Base-by-base conservation (phyloP, 2,329 filamentous ascomycete species). In the Lecanicillium sp. region DNA sequence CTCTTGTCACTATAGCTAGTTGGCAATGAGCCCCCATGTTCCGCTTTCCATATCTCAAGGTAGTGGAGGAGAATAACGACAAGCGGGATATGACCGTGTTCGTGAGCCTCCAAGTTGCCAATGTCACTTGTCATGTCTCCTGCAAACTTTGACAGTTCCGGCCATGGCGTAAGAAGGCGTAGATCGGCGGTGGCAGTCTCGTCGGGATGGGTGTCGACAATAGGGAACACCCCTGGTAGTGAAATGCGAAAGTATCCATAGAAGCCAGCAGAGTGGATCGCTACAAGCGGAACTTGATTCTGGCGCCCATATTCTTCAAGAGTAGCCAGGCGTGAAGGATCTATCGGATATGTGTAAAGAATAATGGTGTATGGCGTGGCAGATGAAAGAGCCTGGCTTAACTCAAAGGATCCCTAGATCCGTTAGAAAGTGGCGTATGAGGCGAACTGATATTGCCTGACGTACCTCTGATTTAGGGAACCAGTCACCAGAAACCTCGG, bases 181-280 rank as follows among this genome's bases (percentile, higher is more conserved):
- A 98, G 71, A 51, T 98, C 92, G 41, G 84, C 81, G 1, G 79
- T 92, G 7, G 86, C 80, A 29, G 86, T 85, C 29, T 86, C 79
- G 46, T 94, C 88, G 1, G 92, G 92, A 54, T 98, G 92, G 32
- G 92, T 96, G 56, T 98, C 90, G 45, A 98, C 85, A 41, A 98
- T 84, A 5, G 90, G 88, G 51, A 94, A 95, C 19, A 80, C 77
- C n/a, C 78, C 69, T 9, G 85, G 83, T 19, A 95, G 67, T 48
- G 76, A 70, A 19, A 94, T 70, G n/a, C 80, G 83, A 58, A 96
- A 94, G 48, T 85, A 85, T 2, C 86, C 85, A 60, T 92, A 94
- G 64, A 94, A 95, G 19, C 92, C 92, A 29, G 84, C 74, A n/a
- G 83, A 95, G 56, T 94, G 87, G 32, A 92, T 74, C 47, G 88